Evolutionary conservation across 23 red algal species (phyloP), one percentile per base, ranked within the genome.

Genomic region (Gracilaria gracilis): DNA sequence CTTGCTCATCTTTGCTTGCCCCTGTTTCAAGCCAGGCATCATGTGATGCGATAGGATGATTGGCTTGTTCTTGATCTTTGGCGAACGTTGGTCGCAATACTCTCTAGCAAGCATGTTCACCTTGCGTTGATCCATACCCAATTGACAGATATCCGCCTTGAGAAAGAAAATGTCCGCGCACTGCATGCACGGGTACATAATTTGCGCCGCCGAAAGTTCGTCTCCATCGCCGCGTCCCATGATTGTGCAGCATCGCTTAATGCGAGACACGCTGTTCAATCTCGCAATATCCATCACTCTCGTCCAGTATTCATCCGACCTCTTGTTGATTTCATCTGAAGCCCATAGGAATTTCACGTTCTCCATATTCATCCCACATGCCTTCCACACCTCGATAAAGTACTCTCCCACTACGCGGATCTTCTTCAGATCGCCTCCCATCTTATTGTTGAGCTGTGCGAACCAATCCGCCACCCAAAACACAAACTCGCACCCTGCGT

Each of bases 181-280:
- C 71, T 99, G 97, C 97, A 99, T 99, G 85, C 97, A 99, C 16
- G 97, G 97, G 80, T 99, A 99, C 82, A 99, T 91, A 55, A 99
- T 96, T 84, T 99, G 97, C 21, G 97, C 97, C 50, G 97, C 97
- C 13, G 93, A 96, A 16, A 99, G 91, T 24, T 99, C 94, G 84
- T 99, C 97, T 8, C 83, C 80, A 34, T 99, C 97, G 33, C 75
- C 93, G 44, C 97, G 91, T 21, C 97, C 97, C 97, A 99, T 99
- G 46, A 99, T 99, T 37, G 93, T 95, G 37, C 85, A 94, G 85
- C 97, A 99, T 9, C 97, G 93, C 74, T 93, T 95, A 8, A 99
- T 78, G 42, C 97, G 94, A 32, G 94, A 79, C 34, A 99, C 74
- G 38, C 72, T 84, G 67, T 99, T 99, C 11, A 90, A 67, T 14